Evolutionary conservation across 192 early-diverging fungal genomes (phyloP).

Genomic region (Podila epigama): DNA sequence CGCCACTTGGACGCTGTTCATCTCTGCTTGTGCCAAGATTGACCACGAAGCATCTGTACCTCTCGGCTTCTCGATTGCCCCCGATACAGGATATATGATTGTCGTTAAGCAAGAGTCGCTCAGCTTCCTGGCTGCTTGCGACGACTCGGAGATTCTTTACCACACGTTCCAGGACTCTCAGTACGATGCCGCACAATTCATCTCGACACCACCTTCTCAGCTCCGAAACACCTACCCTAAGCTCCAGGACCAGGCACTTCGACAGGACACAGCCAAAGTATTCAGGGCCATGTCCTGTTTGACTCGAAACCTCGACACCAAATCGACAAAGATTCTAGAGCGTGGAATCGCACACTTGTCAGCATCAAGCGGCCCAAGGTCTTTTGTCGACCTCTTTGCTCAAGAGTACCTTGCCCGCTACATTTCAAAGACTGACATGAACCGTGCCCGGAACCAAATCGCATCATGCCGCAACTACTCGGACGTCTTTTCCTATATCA

Average conservation of each 20-base stretch:
- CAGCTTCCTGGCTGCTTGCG: constrained; percentile 43
- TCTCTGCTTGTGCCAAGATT: constrained; percentile 38
- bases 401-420: constrained; percentile 18
- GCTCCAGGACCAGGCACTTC: constrained; percentile 22
- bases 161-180: constrained; percentile 44
- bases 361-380: constrained; percentile 20
- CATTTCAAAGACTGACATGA: constrained; percentile 38
- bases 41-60: constrained; percentile 35
- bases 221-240: constrained; percentile 29
- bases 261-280: constrained; percentile 23
- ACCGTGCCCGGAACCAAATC: constrained; percentile 28
- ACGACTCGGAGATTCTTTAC: constrained; percentile 41
- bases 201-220: constrained; percentile 34
- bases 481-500: constrained; percentile 17
- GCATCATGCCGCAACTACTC: constrained; percentile 14
- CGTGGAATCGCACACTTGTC: constrained; percentile 13
- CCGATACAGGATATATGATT: constrained; percentile 38
- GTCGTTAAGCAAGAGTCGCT: constrained; percentile 34
- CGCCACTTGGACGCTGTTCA: constrained; percentile 29
- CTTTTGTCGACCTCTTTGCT: constrained; percentile 22
- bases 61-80: constrained; percentile 22
- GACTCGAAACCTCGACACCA: constrained; percentile 8
- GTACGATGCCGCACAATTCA: constrained; percentile 32
- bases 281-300: constrained; percentile 32
- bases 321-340: constrained; percentile 22